Evolutionary conservation across 2,329 filamentous ascomycete genomes (phyloP), one percentile per base, ranked within the genome.

Genomic region (Penicillium freii): DNA sequence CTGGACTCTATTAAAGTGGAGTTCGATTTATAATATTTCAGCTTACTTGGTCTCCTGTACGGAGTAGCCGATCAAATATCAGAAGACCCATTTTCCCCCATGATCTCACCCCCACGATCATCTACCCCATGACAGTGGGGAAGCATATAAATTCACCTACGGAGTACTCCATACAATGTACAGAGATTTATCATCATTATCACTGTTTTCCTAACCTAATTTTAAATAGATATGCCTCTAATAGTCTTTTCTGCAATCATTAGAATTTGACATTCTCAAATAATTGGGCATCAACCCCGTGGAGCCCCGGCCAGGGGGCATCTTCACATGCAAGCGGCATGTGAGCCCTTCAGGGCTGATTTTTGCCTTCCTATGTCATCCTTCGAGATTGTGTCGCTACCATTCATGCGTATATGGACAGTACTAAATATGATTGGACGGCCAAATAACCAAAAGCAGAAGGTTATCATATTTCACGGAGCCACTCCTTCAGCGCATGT

Each of bases 401-500:
- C 17, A 5, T 63, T 51, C 47, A 33, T 46, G 40, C 47, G 25
- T 40, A 46, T 43, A 44, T 44, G 27, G 4, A n/a, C 15, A 19
- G 4, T 43, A 25, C 10, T n/a, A 2, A 8, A 17, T 34, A 25
- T 19, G 1, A 44, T 36, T 45, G 19, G 10, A 27, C 29, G 4
- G 21, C 5, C 6, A 27, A 19, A 19, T 44, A 44, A 34, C 31
- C 29, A 23, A 33, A 17, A 33, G 5, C 11, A 33, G 15, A 45
- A 34, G 17, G 8, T 27, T 25, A 63, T 45, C 33, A 43, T 39
- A 62, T 60, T 50, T 59, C 60, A 54, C 56, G 45, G 42, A 76
- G 65, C 80, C 80, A 82, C 21, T 69, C 63, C 53, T 67, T 71
- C 52, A 82, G 62, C 2, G 69, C 68, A 25, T 60, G 60, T 61